phyloP scores from a whole-genome alignment of 306 rosid species.

The Hylodesmum podocarpum region DNA sequence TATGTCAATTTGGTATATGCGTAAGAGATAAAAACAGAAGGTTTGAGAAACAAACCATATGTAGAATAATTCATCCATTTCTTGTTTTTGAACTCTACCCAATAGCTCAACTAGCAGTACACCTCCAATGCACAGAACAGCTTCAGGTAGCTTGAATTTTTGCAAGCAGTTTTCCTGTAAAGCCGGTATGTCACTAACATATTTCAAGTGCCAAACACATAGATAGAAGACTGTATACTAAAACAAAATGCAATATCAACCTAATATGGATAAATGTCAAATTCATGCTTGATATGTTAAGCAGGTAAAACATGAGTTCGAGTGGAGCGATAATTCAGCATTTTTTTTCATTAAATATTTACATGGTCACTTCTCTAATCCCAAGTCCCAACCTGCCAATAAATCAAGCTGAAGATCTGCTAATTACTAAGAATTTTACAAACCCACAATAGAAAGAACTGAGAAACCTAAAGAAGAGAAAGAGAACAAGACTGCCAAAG shows the following conservation, averaged over 20 bases:
- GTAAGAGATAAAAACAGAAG: background rate
- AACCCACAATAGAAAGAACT: background rate
- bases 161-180: constrained; percentile 56
- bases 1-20: background rate
- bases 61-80: constrained; percentile 50
- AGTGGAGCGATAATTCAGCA: constrained; percentile 4
- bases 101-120: constrained; percentile 59
- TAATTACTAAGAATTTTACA: background rate
- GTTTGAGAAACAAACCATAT: constrained; percentile 51
- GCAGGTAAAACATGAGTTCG: background rate
- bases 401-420: constrained; percentile 2
- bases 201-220: constrained; percentile 1
- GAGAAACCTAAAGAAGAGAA: background rate
- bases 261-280: background rate
- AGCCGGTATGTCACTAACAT: background rate
- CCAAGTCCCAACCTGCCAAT: background rate
- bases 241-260: constrained; percentile 14
- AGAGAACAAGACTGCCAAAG: background rate
- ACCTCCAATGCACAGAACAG: constrained; percentile 64
- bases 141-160: constrained; percentile 63
- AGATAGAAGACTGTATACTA: background rate
- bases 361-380: background rate
- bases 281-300: constrained; percentile 10
- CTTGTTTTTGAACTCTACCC: constrained; percentile 60
- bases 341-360: background rate